Conservation (phyloP, 1,139 yeast genomes). For the Yamadazyma aaseri region DNA sequence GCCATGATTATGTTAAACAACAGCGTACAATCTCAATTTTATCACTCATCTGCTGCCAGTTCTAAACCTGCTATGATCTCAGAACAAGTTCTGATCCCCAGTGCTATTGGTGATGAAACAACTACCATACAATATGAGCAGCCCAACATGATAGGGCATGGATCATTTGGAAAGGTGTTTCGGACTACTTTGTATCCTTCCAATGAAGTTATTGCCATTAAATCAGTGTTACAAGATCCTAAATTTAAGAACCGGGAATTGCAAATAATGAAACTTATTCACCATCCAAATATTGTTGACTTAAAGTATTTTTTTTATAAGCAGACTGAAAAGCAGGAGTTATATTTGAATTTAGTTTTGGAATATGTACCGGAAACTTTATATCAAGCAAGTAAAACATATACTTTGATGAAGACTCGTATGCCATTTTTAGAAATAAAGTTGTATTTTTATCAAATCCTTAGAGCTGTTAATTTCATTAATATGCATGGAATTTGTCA, state of each 20-base stretch:
- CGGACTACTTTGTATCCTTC: conserved; percentile 78
- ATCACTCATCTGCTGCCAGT: not conserved
- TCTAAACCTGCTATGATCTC: conserved; percentile 3
- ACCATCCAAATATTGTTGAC: conserved; percentile 85
- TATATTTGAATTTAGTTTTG: conserved; percentile 81
- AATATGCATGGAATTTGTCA: conserved; percentile 95
- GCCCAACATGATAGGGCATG: conserved; percentile 90
- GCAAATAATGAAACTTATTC: conserved; percentile 89
- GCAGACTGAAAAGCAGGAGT: conserved; percentile 71
- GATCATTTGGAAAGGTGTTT: conserved; percentile 95
- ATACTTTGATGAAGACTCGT: conserved; percentile 68
- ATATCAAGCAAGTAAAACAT: conserved; percentile 81
- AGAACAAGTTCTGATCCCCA: conserved; percentile 7
- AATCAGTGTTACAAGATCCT: conserved; percentile 90
- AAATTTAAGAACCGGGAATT: conserved; percentile 94
- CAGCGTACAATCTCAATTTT: not conserved
- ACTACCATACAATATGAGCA: conserved; percentile 65
- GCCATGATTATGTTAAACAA: not conserved
- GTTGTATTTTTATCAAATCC: conserved; percentile 85
- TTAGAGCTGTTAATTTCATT: conserved; percentile 86
- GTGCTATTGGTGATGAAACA: conserved; percentile 41
- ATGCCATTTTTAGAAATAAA: conserved; percentile 93
- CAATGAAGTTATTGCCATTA: conserved; percentile 83
- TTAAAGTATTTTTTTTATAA: conserved; percentile 87
- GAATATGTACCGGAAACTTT: conserved; percentile 95